Base-by-base conservation (phyloP, 768 basidiomycete genomes). In the Psilocybe cyanescens region DNA sequence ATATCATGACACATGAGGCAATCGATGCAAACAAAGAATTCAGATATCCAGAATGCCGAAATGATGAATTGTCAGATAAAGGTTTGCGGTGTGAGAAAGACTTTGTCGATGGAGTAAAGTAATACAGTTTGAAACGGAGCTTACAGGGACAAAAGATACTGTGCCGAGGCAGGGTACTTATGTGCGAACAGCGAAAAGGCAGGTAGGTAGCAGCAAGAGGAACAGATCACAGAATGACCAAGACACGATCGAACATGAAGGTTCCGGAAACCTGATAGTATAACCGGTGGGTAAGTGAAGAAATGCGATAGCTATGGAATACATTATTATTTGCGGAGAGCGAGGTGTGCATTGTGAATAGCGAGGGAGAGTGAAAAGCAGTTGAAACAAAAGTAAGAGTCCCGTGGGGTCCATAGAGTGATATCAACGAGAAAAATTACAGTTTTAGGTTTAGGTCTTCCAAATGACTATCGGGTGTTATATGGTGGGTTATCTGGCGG, bases 401-500 rank as follows among this genome's bases (percentile, higher is more conserved):
- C 39, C 57, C 46, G 9, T 53, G 30, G 37, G 47, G 51, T 54
- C 51, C 57, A 47, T 55, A 58, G 50, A n/a, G 24, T 14, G 14
- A 17, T 47, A 55, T 16, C 28, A 49, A 55, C n/a, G 30, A 57
- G 11, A 48, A 39, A 53, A 30, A 62, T 57, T 62, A 58, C 51
- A 58, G 28, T 57, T 58, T 58, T 51, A 30, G n/a, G 46, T 55
- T 39, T 46, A 41, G 24, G 37, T 44, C 41, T 44, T 44, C 14
- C 41, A n/a, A 44, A 44, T 35, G 30, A 35, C 58, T 59, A 66
- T 55, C 66, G 63, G 41, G 51, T 63, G 61, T 63, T 66, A 59
- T 62, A 69, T 14, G 66, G n/a, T 60, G 64, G 66, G 44, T 67
- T 67, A 67, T 62, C 65, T 65, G 14, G 7, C 50, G 39, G 33